Percentiles rank a stretch among this genome's conserved stretches.
Conservation (phyloP, 768 basidiomycete species). For the Lactarius psammicola region DNA sequence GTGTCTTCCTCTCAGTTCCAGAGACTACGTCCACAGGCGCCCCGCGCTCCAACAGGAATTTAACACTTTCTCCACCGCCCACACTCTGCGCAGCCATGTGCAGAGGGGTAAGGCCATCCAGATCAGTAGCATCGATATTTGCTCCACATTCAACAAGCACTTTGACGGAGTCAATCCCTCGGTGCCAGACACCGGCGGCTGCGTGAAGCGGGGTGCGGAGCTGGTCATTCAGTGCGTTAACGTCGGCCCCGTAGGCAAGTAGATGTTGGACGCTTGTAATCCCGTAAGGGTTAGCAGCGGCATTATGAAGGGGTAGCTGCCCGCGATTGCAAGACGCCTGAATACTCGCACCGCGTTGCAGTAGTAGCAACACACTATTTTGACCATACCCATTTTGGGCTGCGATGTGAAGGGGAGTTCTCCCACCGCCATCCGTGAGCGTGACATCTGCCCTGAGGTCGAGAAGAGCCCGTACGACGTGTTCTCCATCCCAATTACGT, state of each 20-base stretch:
- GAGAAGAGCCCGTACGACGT: constrained; percentile 1
- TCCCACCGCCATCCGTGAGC: constrained; percentile 1
- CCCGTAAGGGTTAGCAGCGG: constrained; percentile 1
- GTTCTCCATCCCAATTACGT: constrained; percentile 12
- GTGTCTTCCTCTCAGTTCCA: not conserved
- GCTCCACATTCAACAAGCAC: constrained; percentile 9
- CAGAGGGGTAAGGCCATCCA: not conserved
- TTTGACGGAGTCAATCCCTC: constrained; percentile 1
- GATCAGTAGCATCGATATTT: constrained; percentile 2
- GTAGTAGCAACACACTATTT: constrained; percentile 2
- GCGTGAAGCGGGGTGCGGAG: constrained; percentile 7
- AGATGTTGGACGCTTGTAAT: constrained; percentile 2
- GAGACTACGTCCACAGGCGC: constrained; percentile 1
- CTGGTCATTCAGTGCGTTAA: not conserved
- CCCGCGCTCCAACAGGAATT: not conserved
- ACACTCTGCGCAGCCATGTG: constrained; percentile 12
- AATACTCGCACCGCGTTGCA: constrained; percentile 4
- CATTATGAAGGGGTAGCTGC: constrained; percentile 6
- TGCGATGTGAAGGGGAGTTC: constrained; percentile 8
- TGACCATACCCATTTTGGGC: constrained; percentile 9
- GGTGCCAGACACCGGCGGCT: constrained; percentile 8
- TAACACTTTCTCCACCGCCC: constrained; percentile 1
- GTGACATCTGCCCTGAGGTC: not conserved
- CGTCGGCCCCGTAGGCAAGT: not conserved
- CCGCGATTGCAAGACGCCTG: not conserved